Conservation (phyloP, 805 yeast species). For the Candida tibetensis region DNA sequence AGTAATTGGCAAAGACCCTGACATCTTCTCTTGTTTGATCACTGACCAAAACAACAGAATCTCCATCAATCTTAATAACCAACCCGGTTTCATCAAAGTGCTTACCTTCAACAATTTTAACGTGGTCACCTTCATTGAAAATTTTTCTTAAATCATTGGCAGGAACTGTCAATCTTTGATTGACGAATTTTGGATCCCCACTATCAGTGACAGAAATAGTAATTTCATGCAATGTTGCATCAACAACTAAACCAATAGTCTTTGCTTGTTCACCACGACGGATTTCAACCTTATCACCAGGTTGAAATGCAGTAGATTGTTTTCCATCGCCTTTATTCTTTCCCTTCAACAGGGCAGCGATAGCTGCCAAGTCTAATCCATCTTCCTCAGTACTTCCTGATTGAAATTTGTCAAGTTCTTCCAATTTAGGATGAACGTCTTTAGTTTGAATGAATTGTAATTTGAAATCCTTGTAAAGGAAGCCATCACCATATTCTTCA, state of each 20-base stretch:
- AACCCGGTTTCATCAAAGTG: constrained; percentile 93
- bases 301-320: constrained; percentile 58
- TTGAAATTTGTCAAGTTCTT: constrained; percentile 81
- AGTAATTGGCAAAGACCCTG: constrained; percentile 87
- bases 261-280: constrained; percentile 92
- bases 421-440: constrained; percentile 80
- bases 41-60: constrained; percentile 84
- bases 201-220: constrained; percentile 49
- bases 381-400: constrained; percentile 69
- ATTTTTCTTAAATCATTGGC: constrained; percentile 77
- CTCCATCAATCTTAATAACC: constrained; percentile 77
- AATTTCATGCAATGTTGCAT: constrained; percentile 57
- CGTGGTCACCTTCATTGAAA: constrained; percentile 91
- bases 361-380: constrained; percentile 81
- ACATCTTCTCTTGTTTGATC: constrained; percentile 88
- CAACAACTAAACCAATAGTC: constrained; percentile 73
- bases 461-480: constrained; percentile 79
- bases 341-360: constrained; percentile 81
- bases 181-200: constrained; percentile 54
- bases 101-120: constrained; percentile 86
- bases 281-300: constrained; percentile 92
- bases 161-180: constrained; percentile 76
- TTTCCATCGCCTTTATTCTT: constrained; percentile 27
- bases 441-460: constrained; percentile 78
- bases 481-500: constrained; percentile 90